phyloP scores from a whole-genome alignment of 306 rosid genomes.

The Sicyos edulis region DNA sequence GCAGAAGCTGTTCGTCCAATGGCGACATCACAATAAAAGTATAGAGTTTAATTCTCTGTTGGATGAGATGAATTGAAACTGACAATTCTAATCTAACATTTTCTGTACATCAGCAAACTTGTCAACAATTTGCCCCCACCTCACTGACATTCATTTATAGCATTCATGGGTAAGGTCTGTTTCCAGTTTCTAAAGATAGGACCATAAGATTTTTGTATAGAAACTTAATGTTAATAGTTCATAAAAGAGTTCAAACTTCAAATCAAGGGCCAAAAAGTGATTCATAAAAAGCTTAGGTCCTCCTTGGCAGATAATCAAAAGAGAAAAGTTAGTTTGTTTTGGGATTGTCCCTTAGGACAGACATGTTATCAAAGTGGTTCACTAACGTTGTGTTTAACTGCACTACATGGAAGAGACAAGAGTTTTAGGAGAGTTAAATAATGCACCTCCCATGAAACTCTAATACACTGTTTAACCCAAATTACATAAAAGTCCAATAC shows the following conservation, averaged over 20 bases:
- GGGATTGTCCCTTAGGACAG: neutral
- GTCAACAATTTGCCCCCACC: neutral
- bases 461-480: too few species aligned
- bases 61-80: constrained; percentile 5
- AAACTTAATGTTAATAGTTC: too few species aligned
- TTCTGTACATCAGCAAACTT: neutral
- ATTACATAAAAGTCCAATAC: too few species aligned
- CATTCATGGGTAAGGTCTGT: constrained; percentile 11
- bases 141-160: constrained; percentile 12
- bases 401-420: too few species aligned
- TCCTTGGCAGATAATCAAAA: neutral
- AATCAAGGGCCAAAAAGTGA: neutral
- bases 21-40: neutral
- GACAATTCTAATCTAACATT: constrained; percentile 2
- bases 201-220: neutral
- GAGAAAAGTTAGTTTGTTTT: neutral
- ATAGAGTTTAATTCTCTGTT: constrained; percentile 12
- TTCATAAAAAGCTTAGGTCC: neutral
- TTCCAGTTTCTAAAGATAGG: neutral
- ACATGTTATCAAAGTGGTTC: too few species aligned
- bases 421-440: too few species aligned
- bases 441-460: too few species aligned
- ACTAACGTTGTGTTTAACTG: too few species aligned
- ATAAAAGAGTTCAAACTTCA: constrained; percentile 1
- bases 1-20: constrained; percentile 51